Base-by-base conservation (phyloP, 495 filamentous ascomycete genomes). In the Xylaria palmicola region DNA sequence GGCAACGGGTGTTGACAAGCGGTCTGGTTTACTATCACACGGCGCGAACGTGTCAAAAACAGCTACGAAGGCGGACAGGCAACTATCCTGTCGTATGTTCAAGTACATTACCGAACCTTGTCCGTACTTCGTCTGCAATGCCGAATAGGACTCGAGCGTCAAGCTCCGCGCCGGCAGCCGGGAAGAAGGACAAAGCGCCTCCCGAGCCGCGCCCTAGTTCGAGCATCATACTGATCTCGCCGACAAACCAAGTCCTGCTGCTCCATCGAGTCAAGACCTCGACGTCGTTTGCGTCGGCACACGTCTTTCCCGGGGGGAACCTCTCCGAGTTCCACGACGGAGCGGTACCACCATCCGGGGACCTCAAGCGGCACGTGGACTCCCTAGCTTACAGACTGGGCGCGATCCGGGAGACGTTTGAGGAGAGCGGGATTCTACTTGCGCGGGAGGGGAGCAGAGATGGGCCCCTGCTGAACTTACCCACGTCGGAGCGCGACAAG, bases 301-400 rank as follows among this genome's bases (percentile, higher is more conserved):
- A 98, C 69, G 94, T 98, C 58, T 98, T 98, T 66, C 94, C 94
- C 0, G 94, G 94, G n/a, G 94, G 94, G 0, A 92, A 94, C 62
- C 76, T 95, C 7, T 89, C 88, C 0, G 53, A 74, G 0, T 83
- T 85, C 41, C 86, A 91, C 59, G 91, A 96, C 59, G 90, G 87
- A 7, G 62, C 74, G 0, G 78, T 86, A 27, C 84, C 85, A 6
- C 67, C 72, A 0, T 68, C 78, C 0, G 76, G 79, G 6, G 68
- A 73, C 36, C 62, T 67, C 0, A 70, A 71, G n/a, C 69, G 86
- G 12, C 90, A 95, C 70, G 69, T 79, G 6, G 91, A 96, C 69
- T 82, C 82, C 4, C 68, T 75, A 17, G 80, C 81, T 6, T 97
- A 96, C 65, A 78, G 92, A 10, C 72, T 88, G 13, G 92, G 86